phyloP scores from a whole-genome alignment of 352 stramenopile genomes.

The Globisporangium ultimum region DNA sequence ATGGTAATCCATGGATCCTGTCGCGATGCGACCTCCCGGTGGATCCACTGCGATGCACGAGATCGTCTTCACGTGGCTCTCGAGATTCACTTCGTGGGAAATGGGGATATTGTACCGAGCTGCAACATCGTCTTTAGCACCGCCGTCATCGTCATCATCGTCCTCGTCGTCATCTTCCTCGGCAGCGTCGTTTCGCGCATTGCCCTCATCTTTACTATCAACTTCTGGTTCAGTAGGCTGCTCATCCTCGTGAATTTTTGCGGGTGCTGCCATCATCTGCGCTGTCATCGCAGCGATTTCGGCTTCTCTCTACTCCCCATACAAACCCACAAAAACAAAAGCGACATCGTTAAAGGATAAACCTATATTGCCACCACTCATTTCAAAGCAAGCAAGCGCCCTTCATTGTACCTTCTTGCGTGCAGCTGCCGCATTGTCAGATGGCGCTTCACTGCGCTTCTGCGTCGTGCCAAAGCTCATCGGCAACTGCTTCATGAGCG shows the following conservation, averaged over 20 bases:
- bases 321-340: neutral
- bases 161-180: constrained; percentile 18
- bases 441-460: neutral
- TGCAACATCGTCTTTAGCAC: constrained; percentile 49
- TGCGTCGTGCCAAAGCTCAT: constrained; percentile 46
- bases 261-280: constrained; percentile 59
- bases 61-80: constrained; percentile 58
- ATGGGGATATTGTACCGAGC: constrained; percentile 68
- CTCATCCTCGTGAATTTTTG: constrained; percentile 6
- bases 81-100: constrained; percentile 61
- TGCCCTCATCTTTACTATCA: neutral
- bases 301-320: constrained; percentile 32
- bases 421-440: constrained; percentile 12
- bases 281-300: constrained; percentile 74
- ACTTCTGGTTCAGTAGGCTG: constrained; percentile 1
- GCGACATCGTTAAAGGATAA: neutral
- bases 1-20: constrained; percentile 81
- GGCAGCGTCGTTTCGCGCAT: neutral
- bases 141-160: constrained; percentile 28
- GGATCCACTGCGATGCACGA: constrained; percentile 68
- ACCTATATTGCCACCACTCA: neutral
- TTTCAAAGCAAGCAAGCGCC: neutral
- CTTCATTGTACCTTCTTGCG: constrained; percentile 30
- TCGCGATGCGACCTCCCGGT: constrained; percentile 63
- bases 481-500: constrained; percentile 33